Evolutionary conservation across 1,284 basidiomycete species (phyloP), one percentile per base, ranked within the genome.

Genomic region (Takashimella tepidaria): DNA sequence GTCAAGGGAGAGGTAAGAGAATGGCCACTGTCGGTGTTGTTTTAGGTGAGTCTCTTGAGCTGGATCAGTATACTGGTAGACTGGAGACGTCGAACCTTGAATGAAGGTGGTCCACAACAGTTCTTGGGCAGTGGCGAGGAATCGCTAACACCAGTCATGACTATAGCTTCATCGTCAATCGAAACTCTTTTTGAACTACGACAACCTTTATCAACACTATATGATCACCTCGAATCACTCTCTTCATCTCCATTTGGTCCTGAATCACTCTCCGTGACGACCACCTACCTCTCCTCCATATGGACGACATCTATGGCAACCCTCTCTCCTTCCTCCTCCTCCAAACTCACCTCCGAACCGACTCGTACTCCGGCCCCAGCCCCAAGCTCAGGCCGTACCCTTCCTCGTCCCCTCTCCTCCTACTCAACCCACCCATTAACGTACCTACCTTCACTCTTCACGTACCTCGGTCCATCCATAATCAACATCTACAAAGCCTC

Each of bases 1-100:
- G 41, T 23, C 59, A 26, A 11, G 58, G 66, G 1, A 52, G 72
- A 13, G 70, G 72, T 10, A 51, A 70, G 50, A 49, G 65, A 23
- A 74, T 74, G 72, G 72, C 64, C 3, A 70, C 67, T 6, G 41
- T 74, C 4, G 72, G 70, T 27, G 66, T 67, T 0, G 63, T 72
- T 0, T 56, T 73, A 1, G 61, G 69, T 70, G 47, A 56, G 67
- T 56, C 1, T n/a, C n/a, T n/a, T n/a, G n/a, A n/a, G n/a, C n/a
- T n/a, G n/a, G n/a, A n/a, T n/a, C n/a, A n/a, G n/a, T n/a, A n/a
- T n/a, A n/a, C n/a, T n/a, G n/a, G n/a, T n/a, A n/a, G n/a, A n/a
- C n/a, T n/a, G n/a, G n/a, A n/a, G n/a, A n/a, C n/a, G n/a, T n/a
- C n/a, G n/a, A n/a, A n/a, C n/a, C n/a, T n/a, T n/a, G n/a, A n/a